A percentile compares a stretch with the other conserved stretches of the same genome.
These are phyloP conservation scores for Rhizodiscina lignyota DNA, from an alignment of 495 filamentous ascomycete species.

Conservation along the genomic window DNA sequence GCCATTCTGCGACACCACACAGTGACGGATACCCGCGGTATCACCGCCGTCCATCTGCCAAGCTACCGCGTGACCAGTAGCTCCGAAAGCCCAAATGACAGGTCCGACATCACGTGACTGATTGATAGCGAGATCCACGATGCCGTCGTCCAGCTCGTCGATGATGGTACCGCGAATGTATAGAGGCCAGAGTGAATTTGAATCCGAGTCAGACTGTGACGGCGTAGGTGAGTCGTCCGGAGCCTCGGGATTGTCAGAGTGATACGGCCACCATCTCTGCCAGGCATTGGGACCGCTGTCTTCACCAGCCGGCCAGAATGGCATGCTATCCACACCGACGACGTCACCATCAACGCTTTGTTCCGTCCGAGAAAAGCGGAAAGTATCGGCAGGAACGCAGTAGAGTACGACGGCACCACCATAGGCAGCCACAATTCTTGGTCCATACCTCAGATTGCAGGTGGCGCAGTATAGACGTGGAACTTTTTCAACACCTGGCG, in stretches of 20 bases:
- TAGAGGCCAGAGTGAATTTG: slow-evolving; percentile 9
- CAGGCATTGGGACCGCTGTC: slow-evolving; percentile 2
- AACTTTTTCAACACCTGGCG: slow-evolving; percentile 6
- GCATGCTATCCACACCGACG: background rate
- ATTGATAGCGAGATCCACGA: slow-evolving; percentile 11
- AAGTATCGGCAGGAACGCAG: slow-evolving; percentile 45
- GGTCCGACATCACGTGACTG: no score
- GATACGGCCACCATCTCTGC: slow-evolving; percentile 4
- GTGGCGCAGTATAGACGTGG: slow-evolving; percentile 35
- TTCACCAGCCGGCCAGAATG: background rate
- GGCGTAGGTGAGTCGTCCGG: slow-evolving; percentile 1
- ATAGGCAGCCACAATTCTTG: slow-evolving; percentile 45
- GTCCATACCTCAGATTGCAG: slow-evolving; percentile 42
- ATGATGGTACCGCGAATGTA: slow-evolving; percentile 7
- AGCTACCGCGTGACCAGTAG: slow-evolving; percentile 4
- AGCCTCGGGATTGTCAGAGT: slow-evolving; percentile 6
- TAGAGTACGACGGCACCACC: slow-evolving; percentile 39
- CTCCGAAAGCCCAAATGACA: slow-evolving; percentile 11
- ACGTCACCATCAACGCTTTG: slow-evolving; percentile 6
- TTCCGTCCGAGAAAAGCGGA: slow-evolving; percentile 13
- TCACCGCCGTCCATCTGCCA: slow-evolving; percentile 7
- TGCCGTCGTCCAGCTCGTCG: slow-evolving; percentile 3
- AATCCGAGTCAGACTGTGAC: background rate
- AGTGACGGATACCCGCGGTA: no score
- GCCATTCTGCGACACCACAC: no score